Base-by-base conservation (phyloP, 2,329 filamentous ascomycete genomes). In the Raffaelea albimanens region DNA sequence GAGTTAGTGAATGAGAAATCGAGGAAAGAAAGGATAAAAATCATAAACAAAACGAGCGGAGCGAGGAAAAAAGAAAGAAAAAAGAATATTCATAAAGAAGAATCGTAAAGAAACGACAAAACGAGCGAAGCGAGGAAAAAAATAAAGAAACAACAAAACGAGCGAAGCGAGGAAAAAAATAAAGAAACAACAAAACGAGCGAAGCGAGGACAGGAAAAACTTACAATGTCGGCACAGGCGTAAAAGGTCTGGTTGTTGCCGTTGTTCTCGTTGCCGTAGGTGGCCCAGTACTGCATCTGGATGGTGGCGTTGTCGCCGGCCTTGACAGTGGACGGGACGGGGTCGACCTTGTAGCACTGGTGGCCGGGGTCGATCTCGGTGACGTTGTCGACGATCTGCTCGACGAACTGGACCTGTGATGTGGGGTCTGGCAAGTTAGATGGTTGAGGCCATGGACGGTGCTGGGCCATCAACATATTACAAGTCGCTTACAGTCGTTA, bases 401-500 rank as follows among this genome's bases (percentile, higher is more conserved):
- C 50, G 7, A 47, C 48, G 52, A 66, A 66, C 50, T 64, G 58
- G 41, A 55, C 58, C 48, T 65, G 59, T 3, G 51, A 44, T 0
- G 55, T 62, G 14, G 63, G 62, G 40, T 63, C 57, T 59, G 18
- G 25, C 25, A 29, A 29, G 25, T 29, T 13, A 29, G 25, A n/a
- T n/a, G n/a, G n/a, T n/a, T n/a, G n/a, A n/a, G n/a, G n/a, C n/a
- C n/a, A n/a, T 29, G 25, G 25, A 29, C 13, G 7, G 25, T 13
- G n/a, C 25, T 29, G 25, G 25, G 25, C 7, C 25, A 29, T 29
- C 25, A 29, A 29, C 66, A 29, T 7, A 29, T 7, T 29, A 29
- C 25, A 29, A n/a, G n/a, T n/a, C n/a, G n/a, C n/a, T 53, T 53
- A 73, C 72, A 56, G 51, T 71, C 64, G 38, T 58, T 59, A 21